Evolutionary conservation across 1,284 basidiomycete species (phyloP), one percentile per base, ranked within the genome.

Genomic region (Malassezia obtusa): DNA sequence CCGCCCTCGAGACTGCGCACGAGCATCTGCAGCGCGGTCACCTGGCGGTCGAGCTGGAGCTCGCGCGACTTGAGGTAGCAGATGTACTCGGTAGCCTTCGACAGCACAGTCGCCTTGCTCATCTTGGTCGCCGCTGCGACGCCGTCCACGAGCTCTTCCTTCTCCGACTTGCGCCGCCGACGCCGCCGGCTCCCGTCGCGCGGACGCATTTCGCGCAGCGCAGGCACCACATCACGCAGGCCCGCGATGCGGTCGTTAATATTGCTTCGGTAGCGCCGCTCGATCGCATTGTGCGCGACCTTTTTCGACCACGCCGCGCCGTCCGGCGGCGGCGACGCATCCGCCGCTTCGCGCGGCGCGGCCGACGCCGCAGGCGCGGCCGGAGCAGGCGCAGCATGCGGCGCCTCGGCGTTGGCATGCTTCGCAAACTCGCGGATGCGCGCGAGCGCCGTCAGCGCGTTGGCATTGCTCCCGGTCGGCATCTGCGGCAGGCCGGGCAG

Each of bases 221-320:
- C 87, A 1, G 87, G 87, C 1, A 89, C 86, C 10, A 87, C 84
- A 65, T 83, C 81, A 51, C 85, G 83, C 37, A 71, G 64, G n/a
- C 66, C 64, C 14, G 68, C 63, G 35, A 71, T 70, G 31, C 69
- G 62, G 52, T 70, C 69, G 49, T 71, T 71, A 49, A 71, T 71
- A 52, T 71, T 71, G 64, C 69, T 71, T 26, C 69, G 67, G 32
- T 71, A 71, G 12, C 68, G 60, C 15, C 69, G 58, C 48, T 71
- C 69, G 49, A 71, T 71, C 26, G 66, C 69, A 46, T 71, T 71
- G 55, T 71, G 69, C 0, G 69, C 67, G 1, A 68, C 65, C 50
- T 71, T 71, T 19, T 67, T 67, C 45, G 53, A 46, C 52, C 35
- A 38, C 28, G 39, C 17, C 17, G 17, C 31, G 30, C n/a, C 30